Conservation (phyloP, 2,329 filamentous ascomycete genomes). For the Decorospora gaudefroyi region DNA sequence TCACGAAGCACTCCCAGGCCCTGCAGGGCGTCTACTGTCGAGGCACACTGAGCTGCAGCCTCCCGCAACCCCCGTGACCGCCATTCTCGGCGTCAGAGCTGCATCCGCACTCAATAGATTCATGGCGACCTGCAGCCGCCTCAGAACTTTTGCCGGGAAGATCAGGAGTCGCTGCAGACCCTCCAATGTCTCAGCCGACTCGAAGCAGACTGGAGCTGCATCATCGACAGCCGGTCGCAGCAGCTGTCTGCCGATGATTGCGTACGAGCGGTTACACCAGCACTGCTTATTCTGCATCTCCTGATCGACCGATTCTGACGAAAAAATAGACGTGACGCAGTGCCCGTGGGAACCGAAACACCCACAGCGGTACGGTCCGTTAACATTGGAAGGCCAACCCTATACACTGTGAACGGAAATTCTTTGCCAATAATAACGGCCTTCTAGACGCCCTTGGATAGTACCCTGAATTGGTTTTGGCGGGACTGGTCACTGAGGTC, state of each 20-base stretch:
- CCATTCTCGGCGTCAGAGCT: constrained; percentile 37
- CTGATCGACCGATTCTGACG: constrained; percentile 27
- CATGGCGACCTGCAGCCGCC: constrained; percentile 45
- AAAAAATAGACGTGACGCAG: constrained; percentile 33
- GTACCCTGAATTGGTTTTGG: constrained; percentile 2
- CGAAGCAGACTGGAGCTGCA: constrained; percentile 23
- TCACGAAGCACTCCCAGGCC: constrained; percentile 39
- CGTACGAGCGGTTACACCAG: constrained; percentile 37
- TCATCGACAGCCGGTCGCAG: constrained; percentile 23
- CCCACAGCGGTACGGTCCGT: constrained; percentile 39
- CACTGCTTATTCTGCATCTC: constrained; percentile 31
- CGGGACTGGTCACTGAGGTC: constrained; percentile 6
- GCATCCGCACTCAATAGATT: constrained; percentile 30
- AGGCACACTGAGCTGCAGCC: constrained; percentile 44
- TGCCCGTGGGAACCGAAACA: constrained; percentile 24
- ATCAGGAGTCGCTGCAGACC: constrained; percentile 31
- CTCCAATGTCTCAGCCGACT: constrained; percentile 41
- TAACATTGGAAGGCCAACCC: constrained; percentile 16
- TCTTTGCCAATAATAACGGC: not conserved
- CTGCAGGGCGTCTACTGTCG: constrained; percentile 40
- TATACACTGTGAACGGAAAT: constrained; percentile 2
- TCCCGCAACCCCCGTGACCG: constrained; percentile 44
- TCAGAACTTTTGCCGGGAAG: constrained; percentile 36
- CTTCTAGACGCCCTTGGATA: constrained; percentile 1
- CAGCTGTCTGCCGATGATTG: constrained; percentile 24